A percentile compares a stretch with the other conserved stretches of the same genome.
Evolutionary conservation across 345 rosid species (phyloP).

Genomic region (Populus davidiana): DNA sequence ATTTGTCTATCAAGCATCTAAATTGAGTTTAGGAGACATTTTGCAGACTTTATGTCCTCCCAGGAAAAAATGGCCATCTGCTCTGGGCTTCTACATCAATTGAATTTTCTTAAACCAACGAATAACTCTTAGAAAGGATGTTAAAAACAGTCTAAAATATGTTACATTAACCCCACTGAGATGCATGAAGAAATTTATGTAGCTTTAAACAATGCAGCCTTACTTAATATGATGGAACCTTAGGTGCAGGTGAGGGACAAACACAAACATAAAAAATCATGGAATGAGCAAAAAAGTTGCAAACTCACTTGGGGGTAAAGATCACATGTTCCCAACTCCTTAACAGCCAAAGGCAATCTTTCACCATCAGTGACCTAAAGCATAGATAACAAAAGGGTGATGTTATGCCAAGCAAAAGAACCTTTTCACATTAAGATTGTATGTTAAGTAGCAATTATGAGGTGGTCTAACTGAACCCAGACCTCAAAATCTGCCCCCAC

Average conservation of each 20-base stretch:
- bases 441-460: slow-evolving; percentile 13
- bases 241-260: background rate
- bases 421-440: background rate
- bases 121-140: background rate
- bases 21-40: background rate
- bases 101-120: background rate
- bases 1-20: background rate
- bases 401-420: slow-evolving; percentile 22
- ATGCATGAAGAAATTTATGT: background rate
- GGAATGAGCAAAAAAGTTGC: slow-evolving; percentile 3
- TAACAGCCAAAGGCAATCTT: slow-evolving; percentile 93
- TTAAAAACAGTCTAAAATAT: background rate
- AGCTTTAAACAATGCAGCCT: background rate
- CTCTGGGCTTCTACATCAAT: background rate
- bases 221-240: background rate
- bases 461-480: background rate
- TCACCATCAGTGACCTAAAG: slow-evolving; percentile 94
- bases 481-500: slow-evolving; percentile 98
- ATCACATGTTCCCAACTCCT: slow-evolving; percentile 99
- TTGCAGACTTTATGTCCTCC: background rate
- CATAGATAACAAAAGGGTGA: slow-evolving; percentile 14
- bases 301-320: slow-evolving; percentile 96
- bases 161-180: background rate
- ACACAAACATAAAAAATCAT: background rate
- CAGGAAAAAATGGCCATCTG: background rate